Evolutionary conservation across 345 rosid species (phyloP).

Genomic region (Citrus sp.): DNA sequence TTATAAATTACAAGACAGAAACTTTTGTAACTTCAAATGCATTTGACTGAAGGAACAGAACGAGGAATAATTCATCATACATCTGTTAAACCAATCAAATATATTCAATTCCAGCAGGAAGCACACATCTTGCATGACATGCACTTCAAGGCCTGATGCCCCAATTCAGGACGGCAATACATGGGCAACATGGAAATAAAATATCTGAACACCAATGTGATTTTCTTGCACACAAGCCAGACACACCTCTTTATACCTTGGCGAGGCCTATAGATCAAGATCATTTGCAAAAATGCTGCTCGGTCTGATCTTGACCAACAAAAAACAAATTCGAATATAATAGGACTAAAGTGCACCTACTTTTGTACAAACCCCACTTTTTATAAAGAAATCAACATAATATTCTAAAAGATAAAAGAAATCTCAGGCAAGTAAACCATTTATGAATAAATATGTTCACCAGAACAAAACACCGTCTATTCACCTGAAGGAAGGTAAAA

Average conservation of each 20-base stretch:
- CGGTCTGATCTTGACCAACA: not conserved
- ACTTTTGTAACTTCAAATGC: not conserved
- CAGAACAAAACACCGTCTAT: not conserved
- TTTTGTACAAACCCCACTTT: not conserved
- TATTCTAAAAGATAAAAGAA: not conserved
- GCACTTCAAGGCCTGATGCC: not conserved
- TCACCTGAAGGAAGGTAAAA: constrained; percentile 5
- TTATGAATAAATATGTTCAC: not conserved
- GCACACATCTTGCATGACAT: not conserved
- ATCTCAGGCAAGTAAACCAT: not conserved
- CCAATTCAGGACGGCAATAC: not conserved
- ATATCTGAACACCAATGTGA: not conserved
- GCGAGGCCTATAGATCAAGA: not conserved
- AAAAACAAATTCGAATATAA: not conserved
- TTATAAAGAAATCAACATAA: not conserved
- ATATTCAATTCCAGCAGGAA: not conserved
- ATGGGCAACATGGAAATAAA: not conserved
- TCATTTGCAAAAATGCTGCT: not conserved
- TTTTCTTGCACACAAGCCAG: not conserved
- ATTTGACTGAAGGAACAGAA: not conserved
- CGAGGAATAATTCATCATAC: not conserved
- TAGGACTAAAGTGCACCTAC: not conserved
- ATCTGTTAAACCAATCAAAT: not conserved
- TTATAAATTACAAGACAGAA: not conserved
- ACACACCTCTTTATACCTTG: not conserved